Conservation (phyloP, 108 stramenopile species). For the Skeletonema marinoi region DNA sequence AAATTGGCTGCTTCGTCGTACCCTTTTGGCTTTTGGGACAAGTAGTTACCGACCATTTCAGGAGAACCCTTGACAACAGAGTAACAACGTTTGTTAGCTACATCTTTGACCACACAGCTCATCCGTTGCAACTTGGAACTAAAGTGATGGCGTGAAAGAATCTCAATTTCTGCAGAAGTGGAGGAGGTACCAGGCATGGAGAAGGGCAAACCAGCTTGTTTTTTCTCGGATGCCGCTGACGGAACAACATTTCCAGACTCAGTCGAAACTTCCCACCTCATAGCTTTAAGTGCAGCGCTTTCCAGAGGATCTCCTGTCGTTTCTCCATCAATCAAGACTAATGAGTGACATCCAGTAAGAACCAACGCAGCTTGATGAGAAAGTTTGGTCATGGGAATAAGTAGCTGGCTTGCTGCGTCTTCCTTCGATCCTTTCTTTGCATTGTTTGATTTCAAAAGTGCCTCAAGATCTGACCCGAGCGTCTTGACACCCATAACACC, state of each 20-base stretch:
- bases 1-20: slow-evolving; percentile 76
- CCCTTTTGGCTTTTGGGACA: slow-evolving; percentile 65
- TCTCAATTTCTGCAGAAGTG: slow-evolving; percentile 62
- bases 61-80: slow-evolving; percentile 96
- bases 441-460: slow-evolving; percentile 7
- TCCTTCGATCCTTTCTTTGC: slow-evolving; percentile 43
- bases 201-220: slow-evolving; percentile 56
- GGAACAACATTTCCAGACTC: slow-evolving; percentile 63
- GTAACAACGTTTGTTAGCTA: slow-evolving; percentile 51
- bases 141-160: slow-evolving; percentile 95
- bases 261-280: slow-evolving; percentile 78
- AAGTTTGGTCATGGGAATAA: slow-evolving; percentile 81
- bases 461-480: slow-evolving; percentile 10
- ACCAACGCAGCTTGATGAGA: slow-evolving; percentile 73
- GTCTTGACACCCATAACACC: slow-evolving; percentile 67
- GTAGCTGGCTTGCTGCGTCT: slow-evolving; percentile 44
- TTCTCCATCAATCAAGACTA: slow-evolving; percentile 87
- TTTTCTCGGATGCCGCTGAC: slow-evolving; percentile 59
- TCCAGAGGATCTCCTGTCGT: slow-evolving; percentile 93
- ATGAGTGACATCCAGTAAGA: slow-evolving; percentile 90
- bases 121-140: slow-evolving; percentile 96
- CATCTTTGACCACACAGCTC: slow-evolving; percentile 89
- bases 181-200: slow-evolving; percentile 18
- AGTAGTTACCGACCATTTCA: slow-evolving; percentile 87
- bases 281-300: slow-evolving; percentile 79